phyloP scores from a whole-genome alignment of 2,329 filamentous ascomycete genomes.

The Trichoderma koningii region DNA sequence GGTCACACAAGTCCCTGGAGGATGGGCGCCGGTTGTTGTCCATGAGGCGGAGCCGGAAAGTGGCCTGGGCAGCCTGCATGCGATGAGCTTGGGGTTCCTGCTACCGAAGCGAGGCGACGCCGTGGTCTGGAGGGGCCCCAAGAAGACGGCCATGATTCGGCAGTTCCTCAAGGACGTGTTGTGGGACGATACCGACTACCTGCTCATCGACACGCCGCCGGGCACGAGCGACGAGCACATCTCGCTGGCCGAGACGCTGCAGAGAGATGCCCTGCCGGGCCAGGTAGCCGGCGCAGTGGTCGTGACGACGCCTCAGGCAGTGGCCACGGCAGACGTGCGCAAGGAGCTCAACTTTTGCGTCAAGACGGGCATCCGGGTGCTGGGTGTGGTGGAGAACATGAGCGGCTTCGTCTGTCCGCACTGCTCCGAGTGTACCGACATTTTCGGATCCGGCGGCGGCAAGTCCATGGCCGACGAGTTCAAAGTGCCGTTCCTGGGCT shows the following conservation, averaged over 20 bases:
- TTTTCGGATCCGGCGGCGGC: constrained; percentile 91
- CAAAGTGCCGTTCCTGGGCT: constrained; percentile 78
- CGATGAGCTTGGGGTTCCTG: constrained; percentile 93
- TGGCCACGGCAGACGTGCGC: constrained; percentile 88
- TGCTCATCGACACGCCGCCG: constrained; percentile 93
- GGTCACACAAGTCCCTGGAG: constrained; percentile 86
- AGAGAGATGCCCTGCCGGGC: constrained; percentile 62
- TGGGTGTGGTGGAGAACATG: constrained; percentile 98
- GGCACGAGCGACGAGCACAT: constrained; percentile 98
- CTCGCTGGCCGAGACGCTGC: constrained; percentile 82
- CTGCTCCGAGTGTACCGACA: constrained; percentile 83
- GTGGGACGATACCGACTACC: constrained; percentile 85
- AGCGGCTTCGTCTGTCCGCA: constrained; percentile 82
- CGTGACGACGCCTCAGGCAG: constrained; percentile 93
- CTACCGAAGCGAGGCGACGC: constrained; percentile 81
- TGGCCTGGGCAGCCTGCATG: constrained; percentile 66
- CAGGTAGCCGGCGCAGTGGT: constrained; percentile 87
- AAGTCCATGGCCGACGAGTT: constrained; percentile 87
- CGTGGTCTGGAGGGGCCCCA: constrained; percentile 95
- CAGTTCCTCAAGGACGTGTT: constrained; percentile 92
- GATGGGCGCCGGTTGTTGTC: constrained; percentile 88
- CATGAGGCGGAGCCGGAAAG: constrained; percentile 60
- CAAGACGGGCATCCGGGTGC: constrained; percentile 75
- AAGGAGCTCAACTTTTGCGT: constrained; percentile 93
- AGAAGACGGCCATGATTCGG: constrained; percentile 98